Conservation (phyloP, 345 rosid genomes). For the Lagerstroemia speciosa region DNA sequence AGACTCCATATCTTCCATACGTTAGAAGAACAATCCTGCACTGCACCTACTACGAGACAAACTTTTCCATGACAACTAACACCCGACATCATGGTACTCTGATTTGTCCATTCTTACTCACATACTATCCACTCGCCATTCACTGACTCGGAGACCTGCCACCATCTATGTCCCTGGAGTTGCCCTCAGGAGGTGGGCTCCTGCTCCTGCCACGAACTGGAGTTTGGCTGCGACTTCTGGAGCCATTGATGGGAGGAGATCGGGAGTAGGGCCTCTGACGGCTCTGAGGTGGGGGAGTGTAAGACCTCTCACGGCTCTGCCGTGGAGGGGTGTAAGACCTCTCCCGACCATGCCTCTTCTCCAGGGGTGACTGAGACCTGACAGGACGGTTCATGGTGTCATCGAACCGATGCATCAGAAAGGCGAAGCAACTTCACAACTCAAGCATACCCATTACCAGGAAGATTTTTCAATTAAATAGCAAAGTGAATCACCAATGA, state of each 20-base stretch:
- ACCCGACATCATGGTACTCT: neutral
- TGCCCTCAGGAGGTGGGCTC: conserved; percentile 27
- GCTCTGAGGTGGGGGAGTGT: conserved; percentile 20
- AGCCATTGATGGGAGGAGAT: conserved; percentile 55
- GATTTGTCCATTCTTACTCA: neutral
- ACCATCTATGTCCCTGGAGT: conserved; percentile 30
- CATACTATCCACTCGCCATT: conserved; percentile 7
- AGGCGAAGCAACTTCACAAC: neutral
- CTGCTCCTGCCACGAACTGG: conserved; percentile 35
- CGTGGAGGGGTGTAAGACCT: conserved; percentile 29
- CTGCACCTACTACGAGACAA: neutral
- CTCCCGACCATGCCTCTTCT: conserved; percentile 28
- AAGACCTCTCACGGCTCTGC: conserved; percentile 37
- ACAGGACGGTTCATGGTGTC: neutral
- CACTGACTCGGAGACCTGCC: conserved; percentile 70
- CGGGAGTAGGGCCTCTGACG: conserved; percentile 46
- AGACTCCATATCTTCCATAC: neutral
- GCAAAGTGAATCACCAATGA: neutral
- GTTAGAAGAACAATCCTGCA: neutral
- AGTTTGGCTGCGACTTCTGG: conserved; percentile 61
- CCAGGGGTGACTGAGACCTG: conserved; percentile 71
- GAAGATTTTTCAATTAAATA: neutral
- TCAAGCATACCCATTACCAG: neutral
- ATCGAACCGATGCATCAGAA: neutral
- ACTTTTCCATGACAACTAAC: neutral